These are phyloP conservation scores for Rhynchospora pubera DNA, from an alignment of 176 grass and related monocot genomes.

Conservation along the genomic window DNA sequence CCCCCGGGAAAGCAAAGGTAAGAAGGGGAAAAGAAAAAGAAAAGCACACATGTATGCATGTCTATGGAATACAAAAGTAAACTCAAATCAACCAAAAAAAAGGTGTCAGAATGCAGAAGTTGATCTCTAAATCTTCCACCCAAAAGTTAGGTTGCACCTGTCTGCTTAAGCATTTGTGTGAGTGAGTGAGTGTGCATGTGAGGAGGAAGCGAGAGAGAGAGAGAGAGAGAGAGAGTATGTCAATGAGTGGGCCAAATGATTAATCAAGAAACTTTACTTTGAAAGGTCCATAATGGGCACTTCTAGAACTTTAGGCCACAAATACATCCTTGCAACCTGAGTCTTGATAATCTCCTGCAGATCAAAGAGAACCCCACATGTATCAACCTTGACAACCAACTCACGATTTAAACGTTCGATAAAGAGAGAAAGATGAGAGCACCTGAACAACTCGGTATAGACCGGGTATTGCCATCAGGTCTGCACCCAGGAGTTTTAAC, in stretches of 20 bases:
- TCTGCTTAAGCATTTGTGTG: not conserved
- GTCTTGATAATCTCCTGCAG: conserved; percentile 77
- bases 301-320: conserved; percentile 80
- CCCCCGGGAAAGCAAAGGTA: not conserved
- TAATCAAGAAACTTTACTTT: conserved; percentile 37
- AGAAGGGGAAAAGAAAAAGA: not conserved
- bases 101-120: not conserved
- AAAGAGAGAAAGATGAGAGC: conserved; percentile 10
- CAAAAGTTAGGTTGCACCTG: not conserved
- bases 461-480: conserved; percentile 76
- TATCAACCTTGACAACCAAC: not conserved
- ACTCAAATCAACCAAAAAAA: not conserved
- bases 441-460: conserved; percentile 90
- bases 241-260: not conserved
- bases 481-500: conserved; percentile 68
- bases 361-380: not conserved
- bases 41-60: not conserved
- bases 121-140: not conserved
- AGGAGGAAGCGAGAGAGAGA: not conserved
- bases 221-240: not conserved
- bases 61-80: not conserved
- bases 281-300: conserved; percentile 71
- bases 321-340: conserved; percentile 80
- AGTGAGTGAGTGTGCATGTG: not conserved
- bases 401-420: not conserved